These are phyloP conservation scores for Sphagnurus paluster DNA, from an alignment of 1,284 basidiomycete species.

Conservation along the genomic window DNA sequence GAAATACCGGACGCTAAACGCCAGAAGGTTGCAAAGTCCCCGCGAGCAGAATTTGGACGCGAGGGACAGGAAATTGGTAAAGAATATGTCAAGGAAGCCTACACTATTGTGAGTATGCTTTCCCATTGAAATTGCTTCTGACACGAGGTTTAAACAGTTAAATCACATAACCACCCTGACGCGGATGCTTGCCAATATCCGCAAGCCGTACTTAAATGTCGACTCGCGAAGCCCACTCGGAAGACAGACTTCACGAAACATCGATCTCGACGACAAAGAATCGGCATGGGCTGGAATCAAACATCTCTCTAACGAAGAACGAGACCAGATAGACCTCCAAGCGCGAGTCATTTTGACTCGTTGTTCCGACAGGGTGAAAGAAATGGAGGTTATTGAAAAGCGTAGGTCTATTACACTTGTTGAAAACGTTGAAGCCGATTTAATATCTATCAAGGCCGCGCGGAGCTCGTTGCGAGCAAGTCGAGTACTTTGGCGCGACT, in stretches of 20 bases:
- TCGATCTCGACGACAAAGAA: slow-evolving; percentile 56
- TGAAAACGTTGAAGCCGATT: slow-evolving; percentile 7
- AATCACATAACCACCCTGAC: slow-evolving; percentile 71
- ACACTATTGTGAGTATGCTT: slow-evolving; percentile 59
- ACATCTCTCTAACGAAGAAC: slow-evolving; percentile 79
- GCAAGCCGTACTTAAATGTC: slow-evolving; percentile 79
- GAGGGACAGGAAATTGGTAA: slow-evolving; percentile 51
- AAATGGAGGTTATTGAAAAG: slow-evolving; percentile 84
- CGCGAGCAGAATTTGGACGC: slow-evolving; percentile 31
- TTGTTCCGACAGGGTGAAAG: slow-evolving; percentile 81
- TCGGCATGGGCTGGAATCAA: slow-evolving; percentile 68
- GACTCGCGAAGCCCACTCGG: slow-evolving; percentile 54
- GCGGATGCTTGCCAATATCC: slow-evolving; percentile 67
- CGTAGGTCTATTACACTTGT: slow-evolving; percentile 61
- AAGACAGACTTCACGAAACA: slow-evolving; percentile 48
- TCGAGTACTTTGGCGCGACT: slow-evolving; percentile 63
- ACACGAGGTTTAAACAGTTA: slow-evolving; percentile 42
- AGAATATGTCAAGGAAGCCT: slow-evolving; percentile 71
- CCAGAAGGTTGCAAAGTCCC: no score
- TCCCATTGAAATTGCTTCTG: background rate
- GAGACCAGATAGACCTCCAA: slow-evolving; percentile 90
- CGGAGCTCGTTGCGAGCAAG: slow-evolving; percentile 60
- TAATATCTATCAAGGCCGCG: slow-evolving; percentile 54
- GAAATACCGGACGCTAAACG: slow-evolving; percentile 48
- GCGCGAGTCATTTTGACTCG: slow-evolving; percentile 79